Evolutionary conservation across 768 basidiomycete genomes (phyloP), one percentile per base, ranked within the genome.

Genomic region (Dioszegia crocea): DNA sequence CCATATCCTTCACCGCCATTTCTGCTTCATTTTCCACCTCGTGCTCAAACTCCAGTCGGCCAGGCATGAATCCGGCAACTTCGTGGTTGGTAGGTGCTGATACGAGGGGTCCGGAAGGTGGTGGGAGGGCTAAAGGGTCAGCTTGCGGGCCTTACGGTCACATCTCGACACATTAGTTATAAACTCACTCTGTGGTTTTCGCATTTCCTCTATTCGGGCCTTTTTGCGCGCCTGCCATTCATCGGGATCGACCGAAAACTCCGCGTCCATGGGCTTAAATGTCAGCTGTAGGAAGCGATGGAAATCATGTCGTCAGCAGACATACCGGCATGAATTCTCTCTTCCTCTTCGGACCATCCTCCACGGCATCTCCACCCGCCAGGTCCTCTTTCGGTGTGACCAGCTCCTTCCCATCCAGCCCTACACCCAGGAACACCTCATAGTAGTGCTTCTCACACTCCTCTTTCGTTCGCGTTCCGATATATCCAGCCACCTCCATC

Each of bases 11-110:
- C 63, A 97, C 87, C 1, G 90, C 78, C 68, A 93, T 87, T 74
- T 99, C 94, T 0, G 94, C 94, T 51, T 99, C 94, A 74, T 99
- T 96, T 71, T 97, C 93, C 4, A 91, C 79, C 77, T 99, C 94
- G 67, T 93, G 92, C 73, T 99, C 94, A 73, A 99, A 99, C 77
- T 99, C 94, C 33, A 99, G 82, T n/a, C 94, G 86, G 16, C 94
- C 94, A 9, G 94, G 94, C 72, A 99, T 86, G 79, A 87, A 98
- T 0, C 87, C 88, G 16, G 87, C 85, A 39, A 98, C 83, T 78
- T 99, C 94, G 75, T 97, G 94, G 16, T 79, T 78, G 11, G 85
- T 90, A 2, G 94, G 94, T 0, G 87, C 85, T 5, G 94, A 98
- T 5, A 88, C 89, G 3, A 92, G 88, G 1, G 85, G 81, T 71